phyloP scores from a whole-genome alignment of 148 eudicot genomes.

The Polygonum aviculare region DNA sequence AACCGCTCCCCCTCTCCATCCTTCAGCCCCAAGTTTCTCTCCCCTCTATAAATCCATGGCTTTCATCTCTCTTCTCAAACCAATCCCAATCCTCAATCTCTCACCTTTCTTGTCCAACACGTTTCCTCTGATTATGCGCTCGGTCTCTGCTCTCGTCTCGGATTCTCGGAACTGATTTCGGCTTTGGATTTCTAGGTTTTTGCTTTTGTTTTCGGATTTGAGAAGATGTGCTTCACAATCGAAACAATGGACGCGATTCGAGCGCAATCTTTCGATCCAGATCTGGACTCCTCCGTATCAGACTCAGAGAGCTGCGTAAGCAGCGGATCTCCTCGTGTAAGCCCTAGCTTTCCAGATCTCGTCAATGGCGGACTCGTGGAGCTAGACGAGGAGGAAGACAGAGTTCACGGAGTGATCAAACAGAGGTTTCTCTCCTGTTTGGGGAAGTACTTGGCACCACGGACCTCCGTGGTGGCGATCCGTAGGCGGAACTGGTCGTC shows the following conservation, averaged over 20 bases:
- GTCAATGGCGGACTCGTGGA: not conserved
- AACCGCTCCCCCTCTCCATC: not conserved
- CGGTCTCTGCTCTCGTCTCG: not conserved
- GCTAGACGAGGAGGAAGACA: constrained; percentile 5
- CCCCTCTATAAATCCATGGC: not conserved
- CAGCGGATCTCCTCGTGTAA: not conserved
- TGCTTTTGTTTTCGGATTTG: not conserved
- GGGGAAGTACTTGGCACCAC: not conserved
- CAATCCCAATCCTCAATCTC: not conserved
- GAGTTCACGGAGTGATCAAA: not conserved
- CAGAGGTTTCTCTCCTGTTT: constrained; percentile 9
- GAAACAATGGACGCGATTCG: not conserved
- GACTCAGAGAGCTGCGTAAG: constrained; percentile 11
- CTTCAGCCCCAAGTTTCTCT: constrained; percentile 2
- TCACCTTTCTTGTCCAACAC: not conserved
- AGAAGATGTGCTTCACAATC: not conserved
- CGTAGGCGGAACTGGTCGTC: constrained; percentile 21
- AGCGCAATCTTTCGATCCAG: not conserved
- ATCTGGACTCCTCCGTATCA: constrained; percentile 4
- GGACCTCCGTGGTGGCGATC: constrained; percentile 21
- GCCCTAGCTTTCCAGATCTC: not conserved
- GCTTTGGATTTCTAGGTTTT: not conserved
- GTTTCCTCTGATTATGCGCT: not conserved
- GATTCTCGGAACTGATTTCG: not conserved
- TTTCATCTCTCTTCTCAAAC: not conserved